These are phyloP conservation scores for Globisporangium orthogonon DNA, from an alignment of 352 stramenopile species.

Conservation along the genomic window DNA sequence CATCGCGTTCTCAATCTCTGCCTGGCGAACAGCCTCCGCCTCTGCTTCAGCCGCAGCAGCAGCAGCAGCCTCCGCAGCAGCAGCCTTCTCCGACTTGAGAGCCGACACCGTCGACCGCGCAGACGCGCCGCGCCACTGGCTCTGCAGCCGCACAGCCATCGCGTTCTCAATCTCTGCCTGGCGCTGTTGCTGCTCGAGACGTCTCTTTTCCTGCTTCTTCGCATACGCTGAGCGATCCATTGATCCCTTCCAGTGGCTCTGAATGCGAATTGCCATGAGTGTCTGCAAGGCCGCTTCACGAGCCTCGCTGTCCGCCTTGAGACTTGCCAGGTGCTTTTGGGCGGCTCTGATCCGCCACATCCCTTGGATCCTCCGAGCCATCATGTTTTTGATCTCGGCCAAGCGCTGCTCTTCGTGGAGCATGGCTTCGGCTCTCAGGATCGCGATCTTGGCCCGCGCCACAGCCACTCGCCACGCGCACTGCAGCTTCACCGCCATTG, in stretches of 20 bases:
- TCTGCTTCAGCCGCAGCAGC: neutral
- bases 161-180: slow-evolving; percentile 7
- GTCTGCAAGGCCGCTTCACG: slow-evolving; percentile 5
- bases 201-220: neutral
- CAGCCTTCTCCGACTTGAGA: slow-evolving; percentile 8
- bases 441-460: slow-evolving; percentile 3
- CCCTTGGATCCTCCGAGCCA: slow-evolving; percentile 24
- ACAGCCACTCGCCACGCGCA: slow-evolving; percentile 11
- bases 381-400: slow-evolving; percentile 9
- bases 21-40: neutral
- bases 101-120: slow-evolving; percentile 7
- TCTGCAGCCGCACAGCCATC: slow-evolving; percentile 19
- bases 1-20: too few relatives aligned
- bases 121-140: slow-evolving; percentile 15
- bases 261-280: slow-evolving; percentile 11
- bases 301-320: neutral
- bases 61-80: slow-evolving; percentile 1
- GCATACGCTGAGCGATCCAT: neutral
- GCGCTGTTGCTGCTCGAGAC: neutral
- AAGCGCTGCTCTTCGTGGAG: slow-evolving; percentile 12
- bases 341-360: slow-evolving; percentile 19
- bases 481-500: slow-evolving; percentile 8
- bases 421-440: slow-evolving; percentile 12
- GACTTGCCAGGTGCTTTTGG: neutral
- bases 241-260: slow-evolving; percentile 5